Evolutionary conservation across 1,139 yeast genomes (phyloP).

Genomic region (Geotrichum macrosporum): DNA sequence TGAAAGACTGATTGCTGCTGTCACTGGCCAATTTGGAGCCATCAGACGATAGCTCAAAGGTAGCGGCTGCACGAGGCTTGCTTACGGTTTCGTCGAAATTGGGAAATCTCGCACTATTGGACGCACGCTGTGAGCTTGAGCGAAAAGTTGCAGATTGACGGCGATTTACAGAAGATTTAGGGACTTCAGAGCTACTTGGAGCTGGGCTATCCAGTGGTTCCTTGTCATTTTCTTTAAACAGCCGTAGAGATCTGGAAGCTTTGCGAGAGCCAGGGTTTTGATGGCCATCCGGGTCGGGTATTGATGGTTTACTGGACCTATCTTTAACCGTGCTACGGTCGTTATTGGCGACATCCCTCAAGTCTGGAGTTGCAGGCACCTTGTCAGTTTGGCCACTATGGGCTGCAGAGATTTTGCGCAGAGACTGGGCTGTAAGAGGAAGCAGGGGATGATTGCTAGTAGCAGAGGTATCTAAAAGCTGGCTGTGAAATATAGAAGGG

Average conservation of each 20-base stretch:
- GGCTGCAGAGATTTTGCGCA: background rate
- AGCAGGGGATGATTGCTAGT: background rate
- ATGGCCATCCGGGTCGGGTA: conserved; percentile 5
- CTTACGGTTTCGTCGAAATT: conserved; percentile 1
- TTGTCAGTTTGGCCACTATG: background rate
- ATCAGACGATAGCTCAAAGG: no score
- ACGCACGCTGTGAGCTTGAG: conserved; percentile 7
- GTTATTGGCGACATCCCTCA: background rate
- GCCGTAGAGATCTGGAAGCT: conserved; percentile 50
- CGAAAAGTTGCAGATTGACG: conserved; percentile 2
- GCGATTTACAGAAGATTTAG: conserved; percentile 8
- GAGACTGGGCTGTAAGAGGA: background rate
- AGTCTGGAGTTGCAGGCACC: background rate
- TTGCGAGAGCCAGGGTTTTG: conserved; percentile 41
- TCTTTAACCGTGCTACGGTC: background rate
- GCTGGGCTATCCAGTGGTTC: conserved; percentile 12
- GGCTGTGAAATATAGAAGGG: background rate
- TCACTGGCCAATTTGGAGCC: no score
- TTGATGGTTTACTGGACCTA: background rate
- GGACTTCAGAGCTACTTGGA: background rate
- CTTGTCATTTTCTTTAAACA: conserved; percentile 42
- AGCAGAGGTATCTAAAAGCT: background rate
- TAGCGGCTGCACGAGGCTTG: no score
- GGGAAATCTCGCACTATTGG: conserved; percentile 8
- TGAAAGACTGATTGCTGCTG: no score